Conservation (phyloP, 768 basidiomycete genomes). For the Phanerodontia chrysosporium region DNA sequence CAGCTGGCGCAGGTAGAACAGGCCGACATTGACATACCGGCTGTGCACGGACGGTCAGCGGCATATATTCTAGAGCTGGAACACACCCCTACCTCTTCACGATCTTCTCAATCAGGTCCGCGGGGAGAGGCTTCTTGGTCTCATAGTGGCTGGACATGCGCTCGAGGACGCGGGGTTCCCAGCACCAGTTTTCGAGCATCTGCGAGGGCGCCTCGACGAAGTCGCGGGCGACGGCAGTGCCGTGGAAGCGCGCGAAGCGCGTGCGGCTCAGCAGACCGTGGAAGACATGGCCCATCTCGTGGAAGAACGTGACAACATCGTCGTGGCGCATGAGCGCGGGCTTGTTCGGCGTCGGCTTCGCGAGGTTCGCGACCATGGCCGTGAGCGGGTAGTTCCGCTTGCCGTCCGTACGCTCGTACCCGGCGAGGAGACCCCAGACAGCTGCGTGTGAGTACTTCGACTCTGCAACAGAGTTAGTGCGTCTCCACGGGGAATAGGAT, state of each 20-base stretch:
- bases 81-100: conserved; percentile 56
- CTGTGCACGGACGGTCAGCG: conserved; percentile 16
- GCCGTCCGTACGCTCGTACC: conserved; percentile 54
- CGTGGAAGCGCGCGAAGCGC: conserved; percentile 75
- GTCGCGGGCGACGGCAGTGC: conserved; percentile 74
- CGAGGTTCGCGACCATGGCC: conserved; percentile 89
- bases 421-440: conserved; percentile 73
- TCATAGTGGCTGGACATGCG: conserved; percentile 80
- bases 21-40: conserved; percentile 73
- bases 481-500: neutral
- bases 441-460: conserved; percentile 85
- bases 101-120: conserved; percentile 73
- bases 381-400: conserved; percentile 67
- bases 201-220: conserved; percentile 90
- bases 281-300: conserved; percentile 69
- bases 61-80: no score
- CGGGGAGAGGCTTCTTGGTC: conserved; percentile 64
- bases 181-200: conserved; percentile 94
- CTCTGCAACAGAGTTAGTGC: conserved; percentile 33
- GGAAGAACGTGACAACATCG: conserved; percentile 89
- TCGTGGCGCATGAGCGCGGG: conserved; percentile 86
- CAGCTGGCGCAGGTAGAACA: conserved; percentile 78
- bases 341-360: conserved; percentile 75
- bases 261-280: conserved; percentile 62
- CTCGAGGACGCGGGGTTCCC: conserved; percentile 74